Conservation (phyloP, 805 yeast genomes). For the Yamadazyma phyllophila region DNA sequence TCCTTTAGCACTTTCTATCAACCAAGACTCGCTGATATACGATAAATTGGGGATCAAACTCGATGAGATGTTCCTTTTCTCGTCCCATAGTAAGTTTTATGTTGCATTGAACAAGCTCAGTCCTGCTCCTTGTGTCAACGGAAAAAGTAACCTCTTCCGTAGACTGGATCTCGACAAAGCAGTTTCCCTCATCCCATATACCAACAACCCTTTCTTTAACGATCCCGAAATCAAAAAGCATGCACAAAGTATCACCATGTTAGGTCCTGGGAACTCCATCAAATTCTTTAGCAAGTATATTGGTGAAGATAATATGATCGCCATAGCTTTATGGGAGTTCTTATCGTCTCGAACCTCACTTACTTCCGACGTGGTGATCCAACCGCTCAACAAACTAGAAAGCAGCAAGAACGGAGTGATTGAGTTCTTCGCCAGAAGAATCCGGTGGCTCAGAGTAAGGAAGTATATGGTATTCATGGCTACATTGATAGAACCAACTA, state of each 20-base stretch:
- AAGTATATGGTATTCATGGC: conserved; percentile 86
- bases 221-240: conserved; percentile 28
- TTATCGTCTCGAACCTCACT: conserved; percentile 69
- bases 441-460: conserved; percentile 83
- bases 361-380: conserved; percentile 76
- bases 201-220: conserved; percentile 28
- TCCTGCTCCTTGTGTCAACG: conserved; percentile 88
- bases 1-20: conserved; percentile 58
- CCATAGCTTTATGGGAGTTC: conserved; percentile 74
- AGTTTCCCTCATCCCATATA: conserved; percentile 38
- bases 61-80: conserved; percentile 81
- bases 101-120: conserved; percentile 70
- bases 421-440: conserved; percentile 66
- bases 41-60: conserved; percentile 55
- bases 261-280: conserved; percentile 52
- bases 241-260: conserved; percentile 22
- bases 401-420: conserved; percentile 39
- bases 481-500: conserved; percentile 81
- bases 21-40: conserved; percentile 12
- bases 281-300: conserved; percentile 74
- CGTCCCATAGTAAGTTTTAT: conserved; percentile 85
- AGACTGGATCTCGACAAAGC: conserved; percentile 61
- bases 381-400: conserved; percentile 47
- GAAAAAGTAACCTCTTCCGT: conserved; percentile 79
- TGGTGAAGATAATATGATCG: conserved; percentile 93